These are phyloP conservation scores for Penicillium diatomitis DNA, from an alignment of 495 filamentous ascomycete species.

Conservation along the genomic window DNA sequence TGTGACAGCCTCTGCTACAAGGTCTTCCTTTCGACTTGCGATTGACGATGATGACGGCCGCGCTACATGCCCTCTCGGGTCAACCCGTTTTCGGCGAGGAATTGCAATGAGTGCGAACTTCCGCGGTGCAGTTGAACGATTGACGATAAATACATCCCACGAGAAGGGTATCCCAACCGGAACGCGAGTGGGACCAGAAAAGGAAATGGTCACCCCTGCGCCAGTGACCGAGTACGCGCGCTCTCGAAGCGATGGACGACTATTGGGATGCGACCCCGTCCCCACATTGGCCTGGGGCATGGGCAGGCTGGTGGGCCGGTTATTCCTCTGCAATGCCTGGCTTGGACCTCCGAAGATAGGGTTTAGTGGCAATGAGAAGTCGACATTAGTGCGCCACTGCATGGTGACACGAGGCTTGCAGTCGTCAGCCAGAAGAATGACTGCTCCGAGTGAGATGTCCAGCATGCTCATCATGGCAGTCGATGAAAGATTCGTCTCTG, in stretches of 20 bases:
- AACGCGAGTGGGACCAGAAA: conserved; percentile 52
- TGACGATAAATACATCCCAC: conserved; percentile 88
- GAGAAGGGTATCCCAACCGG: conserved; percentile 66
- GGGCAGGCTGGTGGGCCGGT: conserved; percentile 46
- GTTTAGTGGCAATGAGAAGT: conserved; percentile 65
- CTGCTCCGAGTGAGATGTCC: conserved; percentile 58
- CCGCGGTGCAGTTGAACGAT: conserved; percentile 56
- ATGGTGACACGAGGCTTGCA: conserved; percentile 70
- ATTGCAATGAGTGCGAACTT: conserved; percentile 77
- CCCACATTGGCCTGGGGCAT: conserved; percentile 17
- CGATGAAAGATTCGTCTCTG: conserved; percentile 37
- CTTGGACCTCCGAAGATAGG: conserved; percentile 55
- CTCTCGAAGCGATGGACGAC: conserved; percentile 47
- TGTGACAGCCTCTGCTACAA: conserved; percentile 66
- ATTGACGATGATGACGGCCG: conserved; percentile 40
- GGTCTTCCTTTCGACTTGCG: conserved; percentile 32
- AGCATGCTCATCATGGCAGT: conserved; percentile 42
- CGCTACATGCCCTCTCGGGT: conserved; percentile 49
- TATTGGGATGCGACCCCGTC: conserved; percentile 23
- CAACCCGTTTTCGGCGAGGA: conserved; percentile 63
- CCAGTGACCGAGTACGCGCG: conserved; percentile 42
- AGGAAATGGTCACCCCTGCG: conserved; percentile 68
- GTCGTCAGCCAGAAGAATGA: conserved; percentile 50
- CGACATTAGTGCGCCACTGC: conserved; percentile 72
- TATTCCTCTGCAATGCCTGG: conserved; percentile 40